Evolutionary conservation across 257 asterid species (phyloP).

Genomic region (Plantago ovata): DNA sequence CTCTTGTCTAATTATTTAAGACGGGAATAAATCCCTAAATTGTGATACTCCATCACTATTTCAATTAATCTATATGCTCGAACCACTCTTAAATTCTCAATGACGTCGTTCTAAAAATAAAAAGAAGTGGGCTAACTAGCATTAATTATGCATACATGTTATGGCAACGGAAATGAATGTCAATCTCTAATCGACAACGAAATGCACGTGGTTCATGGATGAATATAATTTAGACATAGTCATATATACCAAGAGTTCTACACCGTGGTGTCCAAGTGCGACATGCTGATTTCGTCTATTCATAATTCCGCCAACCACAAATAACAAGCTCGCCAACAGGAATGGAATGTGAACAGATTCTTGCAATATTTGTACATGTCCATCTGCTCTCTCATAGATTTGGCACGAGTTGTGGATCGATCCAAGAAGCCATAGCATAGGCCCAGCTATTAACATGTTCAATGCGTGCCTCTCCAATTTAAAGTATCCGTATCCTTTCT

Average conservation of each 20-base stretch:
- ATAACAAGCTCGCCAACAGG: slow-evolving; percentile 62
- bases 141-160: neutral
- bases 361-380: slow-evolving; percentile 76
- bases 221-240: neutral
- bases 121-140: neutral
- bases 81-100: too few relatives aligned
- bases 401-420: slow-evolving; percentile 84
- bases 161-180: neutral
- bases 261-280: slow-evolving; percentile 40
- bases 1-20: too few relatives aligned
- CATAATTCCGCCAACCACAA: slow-evolving; percentile 57
- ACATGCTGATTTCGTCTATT: slow-evolving; percentile 42
- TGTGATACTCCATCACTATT: too few relatives aligned
- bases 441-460: slow-evolving; percentile 70
- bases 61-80: too few relatives aligned
- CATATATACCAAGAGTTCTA: slow-evolving; percentile 49
- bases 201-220: neutral
- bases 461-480: slow-evolving; percentile 50
- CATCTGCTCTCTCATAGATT: slow-evolving; percentile 82
- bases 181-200: neutral
- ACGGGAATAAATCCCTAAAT: too few relatives aligned
- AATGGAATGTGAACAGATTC: slow-evolving; percentile 66
- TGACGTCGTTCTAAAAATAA: too few relatives aligned
- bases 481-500: slow-evolving; percentile 34
- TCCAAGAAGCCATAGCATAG: slow-evolving; percentile 74